Evolutionary conservation across 2,329 filamentous ascomycete genomes (phyloP), one percentile per base, ranked within the genome.

Genomic region (Rhynchosporium graminicola): DNA sequence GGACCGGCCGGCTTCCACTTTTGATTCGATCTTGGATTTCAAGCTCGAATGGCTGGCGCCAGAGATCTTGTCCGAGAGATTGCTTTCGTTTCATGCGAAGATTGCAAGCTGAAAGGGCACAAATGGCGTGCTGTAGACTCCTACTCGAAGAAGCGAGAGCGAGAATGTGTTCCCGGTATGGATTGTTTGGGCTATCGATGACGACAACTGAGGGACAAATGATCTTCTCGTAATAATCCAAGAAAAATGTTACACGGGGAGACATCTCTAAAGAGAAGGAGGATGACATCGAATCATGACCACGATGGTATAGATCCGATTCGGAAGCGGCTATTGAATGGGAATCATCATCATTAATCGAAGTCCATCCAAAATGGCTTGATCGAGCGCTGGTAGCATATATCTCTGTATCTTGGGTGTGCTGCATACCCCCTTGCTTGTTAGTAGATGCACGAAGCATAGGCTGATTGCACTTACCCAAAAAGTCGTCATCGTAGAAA

Each of bases 141-240:
- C 89, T 87, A 75, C 91, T 96, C 63, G 84, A 82, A 67, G 87
- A 82, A 12, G 92, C 91, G 57, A 97, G 82, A 60, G 87, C 87
- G 63, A 97, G 81, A 60, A 97, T 87, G 73, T 96, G 89, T 70
- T 88, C 87, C 65, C 92, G 84, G 74, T 94, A 97, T 0, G 94
- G 94, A 74, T 97, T 97, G 65, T 82, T 83, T 1, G 90, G 89
- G 10, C 88, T 88, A 74, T 98, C 94, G 74, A 97, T 92, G 68
- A 92, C 91, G 57, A 97, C 92, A 76, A 97, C 90, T 63, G 92
- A 91, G 4, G 91, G 91, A 68, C 92, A 95, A 78, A 98, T 93
- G 72, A 91, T 90, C 75, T 92, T 92, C 73, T 93, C 89, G 77
- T 96, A 97, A 77, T 97, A 97, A 74, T 96, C 90, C 80, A 97